Conservation (phyloP, 352 stramenopile genomes). For the Globisporangium uncinulatum region DNA sequence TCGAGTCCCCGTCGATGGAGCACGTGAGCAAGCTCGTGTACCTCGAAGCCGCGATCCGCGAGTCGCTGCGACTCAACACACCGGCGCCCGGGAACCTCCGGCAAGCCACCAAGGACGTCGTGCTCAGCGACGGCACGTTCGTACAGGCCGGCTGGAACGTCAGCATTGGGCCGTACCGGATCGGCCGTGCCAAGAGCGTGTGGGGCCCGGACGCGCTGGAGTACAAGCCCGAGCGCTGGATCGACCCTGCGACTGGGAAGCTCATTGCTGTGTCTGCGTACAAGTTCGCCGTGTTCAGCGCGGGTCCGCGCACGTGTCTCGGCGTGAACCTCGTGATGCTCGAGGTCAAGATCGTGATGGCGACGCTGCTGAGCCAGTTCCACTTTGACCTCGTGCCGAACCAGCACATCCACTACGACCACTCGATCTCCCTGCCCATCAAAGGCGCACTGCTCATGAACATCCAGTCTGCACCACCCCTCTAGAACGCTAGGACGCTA, state of each 20-base stretch:
- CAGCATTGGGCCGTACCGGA: constrained; percentile 30
- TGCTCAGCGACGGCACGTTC: constrained; percentile 56
- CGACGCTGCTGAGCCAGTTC: constrained; percentile 23
- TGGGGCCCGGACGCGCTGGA: constrained; percentile 39
- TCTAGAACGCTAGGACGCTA: too few relatives aligned
- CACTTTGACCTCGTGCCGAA: constrained; percentile 13
- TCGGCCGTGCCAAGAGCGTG: constrained; percentile 31
- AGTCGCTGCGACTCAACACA: constrained; percentile 29
- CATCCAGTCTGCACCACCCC: neutral
- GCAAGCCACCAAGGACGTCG: constrained; percentile 25
- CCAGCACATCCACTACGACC: constrained; percentile 9
- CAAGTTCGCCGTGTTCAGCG: constrained; percentile 40
- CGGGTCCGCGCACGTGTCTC: constrained; percentile 33
- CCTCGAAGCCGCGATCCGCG: constrained; percentile 17
- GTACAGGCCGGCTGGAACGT: constrained; percentile 26
- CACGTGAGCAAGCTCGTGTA: constrained; percentile 10
- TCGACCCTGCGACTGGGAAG: constrained; percentile 21
- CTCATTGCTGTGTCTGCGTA: constrained; percentile 20
- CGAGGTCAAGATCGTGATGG: constrained; percentile 39
- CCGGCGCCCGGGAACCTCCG: constrained; percentile 24
- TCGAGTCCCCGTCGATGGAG: constrained; percentile 8
- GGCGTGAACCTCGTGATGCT: constrained; percentile 36
- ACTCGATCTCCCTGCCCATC: constrained; percentile 9
- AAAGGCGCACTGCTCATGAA: constrained; percentile 7
- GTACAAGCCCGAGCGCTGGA: constrained; percentile 44